Base-by-base conservation (phyloP, 345 rosid species). In the Euclidium syriacum region DNA sequence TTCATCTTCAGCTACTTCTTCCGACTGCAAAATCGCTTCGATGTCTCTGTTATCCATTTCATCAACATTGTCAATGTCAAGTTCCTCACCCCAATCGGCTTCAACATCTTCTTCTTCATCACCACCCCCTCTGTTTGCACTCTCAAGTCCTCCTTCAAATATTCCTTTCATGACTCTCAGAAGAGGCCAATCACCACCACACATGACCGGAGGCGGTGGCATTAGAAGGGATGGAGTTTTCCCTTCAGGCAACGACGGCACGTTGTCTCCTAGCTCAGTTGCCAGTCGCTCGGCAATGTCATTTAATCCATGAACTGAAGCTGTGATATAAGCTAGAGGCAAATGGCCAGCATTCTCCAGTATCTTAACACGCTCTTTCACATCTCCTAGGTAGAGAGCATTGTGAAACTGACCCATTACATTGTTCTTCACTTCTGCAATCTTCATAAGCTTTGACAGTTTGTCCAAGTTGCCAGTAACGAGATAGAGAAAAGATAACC, bases 391-490 rank as follows among this genome's bases (percentile, higher is more conserved):
- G 69, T 90, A 90, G 55, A 90, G 67, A 50, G 97, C 97, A 78
- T 90, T 84, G 58, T 90, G 97, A 70, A 90, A 90, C 70, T 90
- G 97, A 48, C 92, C 97, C 97, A 90, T 87, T 12, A 90, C 82
- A 58, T 90, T 91, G 41, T 85, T 85, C 83, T 87, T 87, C 38
- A 85, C 92, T 72, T 85, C 95, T 9, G 95, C 95, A 78, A 90
- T 90, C 75, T 79, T 90, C 70, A 90, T 76, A 90, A 90, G 80
- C 72, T 90, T 90, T 38, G 92, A 68, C 58, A 90, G 78, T 70
- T 90, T 90, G 16, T 87, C 97, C 65, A 71, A 36, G 64, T 87
- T 90, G 11, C 97, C 97, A 50, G 95, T 87, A 40, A 87, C 68
- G 47, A 90, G 90, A 78, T 90, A 90, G 4, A 90, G 86, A 63